A percentile compares a stretch with the other conserved stretches of the same genome.
phyloP scores from a whole-genome alignment of 139 green algal genomes.

The Auxenochlorella protothecoides region DNA sequence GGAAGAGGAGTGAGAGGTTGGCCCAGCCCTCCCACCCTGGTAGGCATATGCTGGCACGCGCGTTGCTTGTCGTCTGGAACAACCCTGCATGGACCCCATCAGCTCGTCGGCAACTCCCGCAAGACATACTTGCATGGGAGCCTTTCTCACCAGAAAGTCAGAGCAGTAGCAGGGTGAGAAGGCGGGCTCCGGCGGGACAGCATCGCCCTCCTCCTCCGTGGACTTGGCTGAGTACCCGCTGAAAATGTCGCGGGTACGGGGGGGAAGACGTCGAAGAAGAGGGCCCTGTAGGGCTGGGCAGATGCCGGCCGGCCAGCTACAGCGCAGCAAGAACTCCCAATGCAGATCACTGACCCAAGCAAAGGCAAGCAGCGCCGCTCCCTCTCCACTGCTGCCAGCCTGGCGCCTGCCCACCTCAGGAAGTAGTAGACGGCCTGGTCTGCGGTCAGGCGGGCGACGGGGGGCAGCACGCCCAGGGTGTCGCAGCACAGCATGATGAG shows the following conservation, averaged over 20 bases:
- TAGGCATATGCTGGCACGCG: neutral
- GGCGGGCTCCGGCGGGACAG: constrained; percentile 82
- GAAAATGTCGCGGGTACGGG: too few species aligned
- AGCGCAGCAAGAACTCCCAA: too few species aligned
- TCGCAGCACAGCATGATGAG: constrained; percentile 75
- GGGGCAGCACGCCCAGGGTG: constrained; percentile 86
- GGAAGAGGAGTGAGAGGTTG: neutral
- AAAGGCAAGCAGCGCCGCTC: too few species aligned
- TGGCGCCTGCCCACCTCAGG: constrained; percentile 31
- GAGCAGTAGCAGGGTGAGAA: constrained; percentile 68
- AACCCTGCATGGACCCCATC: too few species aligned
- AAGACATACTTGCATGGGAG: constrained; percentile 18
- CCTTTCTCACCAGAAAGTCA: constrained; percentile 68
- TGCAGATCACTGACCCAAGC: too few species aligned
- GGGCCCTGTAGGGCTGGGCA: too few species aligned
- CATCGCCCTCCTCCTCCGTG: constrained; percentile 80
- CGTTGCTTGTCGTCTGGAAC: neutral
- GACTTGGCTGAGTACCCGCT: constrained; percentile 86
- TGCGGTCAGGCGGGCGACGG: constrained; percentile 59
- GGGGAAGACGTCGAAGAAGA: constrained; percentile 13
- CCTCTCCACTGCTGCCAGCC: neutral
- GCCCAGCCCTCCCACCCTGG: too few species aligned
- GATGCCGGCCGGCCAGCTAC: too few species aligned
- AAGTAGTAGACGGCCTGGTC: constrained; percentile 97
- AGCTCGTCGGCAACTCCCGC: too few species aligned